Evolutionary conservation across 2,329 filamentous ascomycete species (phyloP), one percentile per base, ranked within the genome.

Genomic region (Elsinoe arachidis): DNA sequence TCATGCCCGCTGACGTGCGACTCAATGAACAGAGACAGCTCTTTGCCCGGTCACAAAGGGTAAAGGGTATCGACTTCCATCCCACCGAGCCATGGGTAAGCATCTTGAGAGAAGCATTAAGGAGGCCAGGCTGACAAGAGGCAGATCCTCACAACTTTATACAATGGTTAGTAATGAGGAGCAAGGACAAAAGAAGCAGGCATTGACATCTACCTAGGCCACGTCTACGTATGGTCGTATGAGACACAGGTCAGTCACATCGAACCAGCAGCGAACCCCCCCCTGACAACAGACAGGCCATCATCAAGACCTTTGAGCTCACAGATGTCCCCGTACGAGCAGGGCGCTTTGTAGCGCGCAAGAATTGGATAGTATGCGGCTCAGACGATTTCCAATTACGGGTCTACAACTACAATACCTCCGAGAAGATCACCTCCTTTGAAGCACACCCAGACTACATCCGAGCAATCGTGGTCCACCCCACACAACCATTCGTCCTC

Each of bases 181-280:
- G 7, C 17, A 35, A 60, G 23, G 38, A 56, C 57, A 56, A 12
- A 43, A 41, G 47, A 23, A 37, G 38, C 39, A 12, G 30, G 15
- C 15, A 52, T 34, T 51, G 63, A 55, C 19, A 37, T 1, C 23
- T 41, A n/a, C 35, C 60, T 12, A 90, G 90, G 93, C 73, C 92
- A 97, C 78, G 93, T 95, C 71, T 95, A 97, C 78, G 97, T 99
- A 71, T 97, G 93, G 91, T 96, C 92, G 34, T 96, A 95, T 74
- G 92, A 95, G 76, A 95, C 90, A 54, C 90, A 95, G 73, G 60
- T 49, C 23, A 49, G 54, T 10, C n/a, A 9, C 7, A 15, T 10
- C 9, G 19, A 33, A 10, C 23, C 52, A 38, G 37, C 21, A 33
- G 6, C 43, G 35, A 9, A 30, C 5, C 19, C 37, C 15, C 17